Evolutionary conservation across 371 early-diverging fungal species (phyloP).

Genomic region (Mucor racemosus): DNA sequence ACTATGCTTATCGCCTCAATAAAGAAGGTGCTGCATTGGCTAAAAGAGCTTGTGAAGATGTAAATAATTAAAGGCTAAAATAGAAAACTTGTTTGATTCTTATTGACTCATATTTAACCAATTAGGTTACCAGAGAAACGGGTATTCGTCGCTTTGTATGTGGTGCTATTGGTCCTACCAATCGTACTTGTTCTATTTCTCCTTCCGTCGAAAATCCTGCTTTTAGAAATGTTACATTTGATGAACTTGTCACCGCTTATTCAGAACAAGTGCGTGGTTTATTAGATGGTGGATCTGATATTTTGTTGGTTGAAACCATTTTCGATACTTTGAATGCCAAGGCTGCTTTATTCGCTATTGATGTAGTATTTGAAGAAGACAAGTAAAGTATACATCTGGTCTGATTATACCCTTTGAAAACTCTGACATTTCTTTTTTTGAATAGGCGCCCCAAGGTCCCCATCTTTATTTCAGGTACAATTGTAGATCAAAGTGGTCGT

Average conservation of each 20-base stretch:
- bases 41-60: constrained; percentile 80
- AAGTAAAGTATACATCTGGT: constrained; percentile 40
- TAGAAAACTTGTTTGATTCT: background rate
- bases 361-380: constrained; percentile 79
- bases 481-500: constrained; percentile 94
- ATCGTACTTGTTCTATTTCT: constrained; percentile 94
- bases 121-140: constrained; percentile 56
- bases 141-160: constrained; percentile 81
- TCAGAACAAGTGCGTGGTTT: constrained; percentile 87
- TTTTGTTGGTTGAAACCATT: constrained; percentile 92
- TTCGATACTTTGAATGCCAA: constrained; percentile 96
- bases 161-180: constrained; percentile 94
- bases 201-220: constrained; percentile 96
- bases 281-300: constrained; percentile 91
- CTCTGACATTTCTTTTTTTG: background rate
- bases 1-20: constrained; percentile 88
- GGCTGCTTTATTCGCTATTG: constrained; percentile 91
- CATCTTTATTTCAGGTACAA: constrained; percentile 94
- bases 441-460: constrained; percentile 75
- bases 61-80: constrained; percentile 20
- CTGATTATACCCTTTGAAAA: background rate
- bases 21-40: constrained; percentile 90
- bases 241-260: constrained; percentile 88
- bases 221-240: constrained; percentile 92
- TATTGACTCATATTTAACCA: background rate